Evolutionary conservation across 2,329 filamentous ascomycete species (phyloP).

Genomic region (Pseudogymnoascus sp.): DNA sequence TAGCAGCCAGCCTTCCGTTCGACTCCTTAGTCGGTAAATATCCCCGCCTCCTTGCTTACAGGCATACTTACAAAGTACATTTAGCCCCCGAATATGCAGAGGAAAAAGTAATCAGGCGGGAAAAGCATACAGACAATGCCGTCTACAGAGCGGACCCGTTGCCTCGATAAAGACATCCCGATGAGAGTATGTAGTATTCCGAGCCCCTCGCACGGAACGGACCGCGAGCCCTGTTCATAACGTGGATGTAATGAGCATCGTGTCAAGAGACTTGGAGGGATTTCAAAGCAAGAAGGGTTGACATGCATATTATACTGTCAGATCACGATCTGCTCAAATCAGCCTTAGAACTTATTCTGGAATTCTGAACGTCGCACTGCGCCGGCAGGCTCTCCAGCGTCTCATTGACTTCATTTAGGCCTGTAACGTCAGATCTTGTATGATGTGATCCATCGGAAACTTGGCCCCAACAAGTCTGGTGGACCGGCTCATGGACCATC

Average conservation of each 20-base stretch:
- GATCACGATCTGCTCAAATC: not conserved
- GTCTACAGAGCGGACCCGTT: not conserved
- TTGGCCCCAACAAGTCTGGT: not conserved
- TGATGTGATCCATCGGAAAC: conserved; percentile 6
- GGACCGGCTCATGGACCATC: not conserved
- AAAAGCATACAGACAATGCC: not conserved
- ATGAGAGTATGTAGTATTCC: not conserved
- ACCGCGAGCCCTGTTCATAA: not conserved
- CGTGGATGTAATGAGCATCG: not conserved
- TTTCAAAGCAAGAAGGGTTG: not conserved
- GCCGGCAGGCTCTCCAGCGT: not conserved
- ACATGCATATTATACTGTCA: not conserved
- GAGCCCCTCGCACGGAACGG: not conserved
- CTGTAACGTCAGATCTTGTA: conserved; percentile 5
- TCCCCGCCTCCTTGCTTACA: not conserved
- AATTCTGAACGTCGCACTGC: conserved; percentile 6
- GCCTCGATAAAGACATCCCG: not conserved
- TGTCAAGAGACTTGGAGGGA: not conserved
- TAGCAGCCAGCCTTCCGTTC: not conserved
- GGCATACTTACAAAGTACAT: not conserved
- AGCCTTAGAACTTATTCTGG: conserved; percentile 6
- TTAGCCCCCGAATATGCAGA: not conserved
- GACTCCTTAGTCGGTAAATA: not conserved
- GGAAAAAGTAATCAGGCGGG: not conserved
- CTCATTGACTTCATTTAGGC: not conserved